Base-by-base conservation (phyloP, 1,139 yeast genomes). In the Hemisphaericaspora lyxosophila region DNA sequence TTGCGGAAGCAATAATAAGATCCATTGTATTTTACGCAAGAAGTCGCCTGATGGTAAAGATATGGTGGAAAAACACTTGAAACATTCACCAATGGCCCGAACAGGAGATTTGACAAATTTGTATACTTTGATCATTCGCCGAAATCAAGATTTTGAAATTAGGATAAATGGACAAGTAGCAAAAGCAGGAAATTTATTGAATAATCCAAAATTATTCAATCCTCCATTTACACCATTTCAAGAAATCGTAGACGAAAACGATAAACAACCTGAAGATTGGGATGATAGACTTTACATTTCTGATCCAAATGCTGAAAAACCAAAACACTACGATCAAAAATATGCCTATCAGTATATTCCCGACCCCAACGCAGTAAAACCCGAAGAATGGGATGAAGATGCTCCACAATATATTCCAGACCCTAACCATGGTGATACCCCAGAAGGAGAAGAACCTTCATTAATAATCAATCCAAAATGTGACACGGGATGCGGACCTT, bases 1-100 rank as follows among this genome's bases (percentile, higher is more conserved):
- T 57, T 90, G 97, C 65, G 95, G 95, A 3, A 60, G 80, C 35
- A 76, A 82, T 34, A 85, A 88, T 64, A 82, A 81, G 60, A 81
- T 89, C 20, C 95, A 85, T 54, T 78, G 89, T 48, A 85, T 88
- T 39, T 55, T 88, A 41, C 76, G 74, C 41, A 76, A 85, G 53
- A 64, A 67, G 51, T 74, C 77, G 54, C 82, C 81, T 27, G 49
- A 56, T 28, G 70, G 79, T n/a, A 81, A 78, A 5, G 68, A 64
- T 41, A 65, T 70, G 46, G 85, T 82, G 54, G 90, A 86, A 59
- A 84, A 85, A 58, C 85, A 80, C 49, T 67, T 86, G 46, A 59
- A 67, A n/a, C 62, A 71, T 15, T 80, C 92, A 7, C 89, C 95
- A 31, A 67, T 78, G 70, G 75, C 89, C 16, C 73, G 80, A 49